Evolutionary conservation across 192 early-diverging fungal genomes (phyloP).

Genomic region (Oehlia diaphana): DNA sequence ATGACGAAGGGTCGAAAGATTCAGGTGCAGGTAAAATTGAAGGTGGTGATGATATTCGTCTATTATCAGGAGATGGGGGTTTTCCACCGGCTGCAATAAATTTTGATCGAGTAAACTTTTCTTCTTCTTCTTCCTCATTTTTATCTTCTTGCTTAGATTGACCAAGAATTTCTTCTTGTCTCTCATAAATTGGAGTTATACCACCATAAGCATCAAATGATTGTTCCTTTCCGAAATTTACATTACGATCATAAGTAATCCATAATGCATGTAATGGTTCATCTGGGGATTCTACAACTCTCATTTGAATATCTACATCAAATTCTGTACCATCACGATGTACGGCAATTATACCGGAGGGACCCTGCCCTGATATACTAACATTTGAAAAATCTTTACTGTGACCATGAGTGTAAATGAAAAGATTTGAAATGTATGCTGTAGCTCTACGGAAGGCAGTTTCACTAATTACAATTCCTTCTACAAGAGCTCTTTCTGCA

Average conservation of each 20-base stretch:
- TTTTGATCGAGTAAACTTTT: slow-evolving; percentile 24
- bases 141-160: slow-evolving; percentile 32
- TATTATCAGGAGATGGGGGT: slow-evolving; percentile 8
- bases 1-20: slow-evolving; percentile 25
- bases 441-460: slow-evolving; percentile 41
- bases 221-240: slow-evolving; percentile 42
- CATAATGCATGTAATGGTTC: slow-evolving; percentile 59
- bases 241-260: slow-evolving; percentile 62
- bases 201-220: not conserved
- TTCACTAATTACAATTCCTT: slow-evolving; percentile 43
- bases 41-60: slow-evolving; percentile 22
- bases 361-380: not conserved
- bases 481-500: slow-evolving; percentile 35
- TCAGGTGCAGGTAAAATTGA: slow-evolving; percentile 6
- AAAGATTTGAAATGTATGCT: slow-evolving; percentile 19
- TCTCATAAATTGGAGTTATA: not conserved
- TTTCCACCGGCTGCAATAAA: slow-evolving; percentile 25
- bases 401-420: not conserved
- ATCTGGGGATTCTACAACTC: slow-evolving; percentile 50
- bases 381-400: not conserved
- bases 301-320: slow-evolving; percentile 60
- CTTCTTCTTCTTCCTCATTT: slow-evolving; percentile 22
- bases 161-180: slow-evolving; percentile 25
- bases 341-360: slow-evolving; percentile 52
- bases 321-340: slow-evolving; percentile 64